Evolutionary conservation across 441 rosid species (phyloP), one percentile per base, ranked within the genome.

Genomic region (Syzygium syzygioides): DNA sequence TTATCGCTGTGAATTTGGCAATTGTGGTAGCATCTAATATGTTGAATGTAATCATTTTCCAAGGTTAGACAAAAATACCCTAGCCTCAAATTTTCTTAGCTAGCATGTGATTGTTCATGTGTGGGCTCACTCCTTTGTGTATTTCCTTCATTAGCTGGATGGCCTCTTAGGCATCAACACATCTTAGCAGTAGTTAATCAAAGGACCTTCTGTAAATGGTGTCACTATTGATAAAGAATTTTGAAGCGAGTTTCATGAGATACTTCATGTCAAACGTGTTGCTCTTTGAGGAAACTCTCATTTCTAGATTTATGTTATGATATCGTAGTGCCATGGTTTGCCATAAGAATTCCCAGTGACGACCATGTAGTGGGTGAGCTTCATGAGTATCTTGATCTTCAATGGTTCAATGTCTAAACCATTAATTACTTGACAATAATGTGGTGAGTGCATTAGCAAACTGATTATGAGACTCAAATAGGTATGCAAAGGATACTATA

Each of bases 221-320:
- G 18, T 60, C 34, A 60, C n/a, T 9, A 60, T 60, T 60, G 1
- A 60, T 60, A 60, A 60, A 60, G 7, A 60, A 28, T n/a, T 60
- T 2, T 5, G 4, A 60, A 60, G 30, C 1, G 7, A 60, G 30
- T 60, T 60, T 60, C 2, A 14, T 14, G 34, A 60, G 18, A 60
- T 60, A 60, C n/a, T 60, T 60, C 32, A 3, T 28, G 6, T 60
- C 0, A 6, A 7, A 28, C 2, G 0, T 0, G 0, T 60, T 60
- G 34, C n/a, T 60, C 2, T 8, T 60, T 7, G 7, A 12, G 0
- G 19, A 15, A 60, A 28, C 9, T 60, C 68, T 60, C 34, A 5
- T n/a, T 60, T 60, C 68, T 60, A 14, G 34, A 60, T 60, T 14
- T 28, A 28, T 3, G 9, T 6, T n/a, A 57, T 57, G 7, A 1